phyloP scores from a whole-genome alignment of 225 moss, liverwort and hornwort species.

The Rhytidiadelphus loreus region DNA sequence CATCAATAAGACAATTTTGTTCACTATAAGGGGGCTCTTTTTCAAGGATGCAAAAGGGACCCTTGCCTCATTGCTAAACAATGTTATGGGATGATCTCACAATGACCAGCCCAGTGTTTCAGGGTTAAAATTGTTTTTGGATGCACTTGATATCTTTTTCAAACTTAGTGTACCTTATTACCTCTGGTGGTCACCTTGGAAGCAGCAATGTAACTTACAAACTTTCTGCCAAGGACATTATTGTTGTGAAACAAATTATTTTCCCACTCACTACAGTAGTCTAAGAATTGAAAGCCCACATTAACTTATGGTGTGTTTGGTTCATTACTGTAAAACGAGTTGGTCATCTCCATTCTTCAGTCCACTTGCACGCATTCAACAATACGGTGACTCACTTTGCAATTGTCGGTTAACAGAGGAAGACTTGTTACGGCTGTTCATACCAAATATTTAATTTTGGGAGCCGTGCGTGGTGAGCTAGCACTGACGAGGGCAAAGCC shows the following conservation, averaged over 20 bases:
- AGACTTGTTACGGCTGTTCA: not conserved
- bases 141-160: not conserved
- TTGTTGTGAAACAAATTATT: not conserved
- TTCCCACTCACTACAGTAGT: not conserved
- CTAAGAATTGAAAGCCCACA: not conserved
- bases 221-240: not conserved
- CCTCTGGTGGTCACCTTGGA: not conserved
- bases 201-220: not conserved
- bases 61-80: too few species aligned
- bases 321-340: not conserved
- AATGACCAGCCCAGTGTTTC: fast-evolving
- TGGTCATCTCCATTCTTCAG: not conserved
- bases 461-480: not conserved
- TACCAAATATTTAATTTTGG: not conserved
- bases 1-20: too few species aligned
- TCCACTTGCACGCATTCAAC: not conserved
- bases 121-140: not conserved
- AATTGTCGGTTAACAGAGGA: not conserved
- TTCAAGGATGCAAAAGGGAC: too few species aligned
- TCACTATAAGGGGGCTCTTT: too few species aligned
- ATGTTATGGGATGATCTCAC: not conserved
- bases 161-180: not conserved
- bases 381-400: not conserved
- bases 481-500: not conserved
- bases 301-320: too few species aligned